Conservation (phyloP, 176 grass and related monocot genomes). For the Calamus simplicifolius region DNA sequence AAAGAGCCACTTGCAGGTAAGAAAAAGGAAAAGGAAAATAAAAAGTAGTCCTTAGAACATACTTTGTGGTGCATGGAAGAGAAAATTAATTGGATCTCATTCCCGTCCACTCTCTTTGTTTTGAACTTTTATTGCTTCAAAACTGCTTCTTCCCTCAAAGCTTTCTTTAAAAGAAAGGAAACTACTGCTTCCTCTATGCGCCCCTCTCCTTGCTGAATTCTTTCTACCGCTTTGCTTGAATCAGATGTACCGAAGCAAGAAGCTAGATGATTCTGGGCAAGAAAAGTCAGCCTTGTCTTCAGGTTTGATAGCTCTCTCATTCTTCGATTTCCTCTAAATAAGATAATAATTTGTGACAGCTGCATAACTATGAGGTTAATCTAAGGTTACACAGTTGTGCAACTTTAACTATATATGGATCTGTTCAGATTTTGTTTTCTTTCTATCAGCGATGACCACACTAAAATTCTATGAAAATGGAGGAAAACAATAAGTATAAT, state of each 20-base stretch:
- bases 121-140: too few species aligned
- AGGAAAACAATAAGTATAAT: too few species aligned
- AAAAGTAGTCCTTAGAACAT: not conserved
- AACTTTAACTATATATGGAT: too few species aligned
- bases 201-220: not conserved
- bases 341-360: too few species aligned
- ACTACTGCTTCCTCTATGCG: not conserved
- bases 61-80: too few species aligned
- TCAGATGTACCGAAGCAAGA: conserved; percentile 99
- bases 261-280: conserved; percentile 55
- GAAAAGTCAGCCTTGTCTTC: conserved; percentile 54
- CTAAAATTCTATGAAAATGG: too few species aligned
- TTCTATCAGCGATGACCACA: too few species aligned
- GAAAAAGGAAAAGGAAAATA: not conserved
- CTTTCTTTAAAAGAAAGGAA: too few species aligned
- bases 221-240: not conserved
- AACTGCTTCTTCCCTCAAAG: too few species aligned
- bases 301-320: conserved; percentile 24
- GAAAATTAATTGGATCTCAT: not conserved
- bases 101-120: not conserved
- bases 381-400: too few species aligned
- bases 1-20: conserved; percentile 97
- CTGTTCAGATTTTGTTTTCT: too few species aligned
- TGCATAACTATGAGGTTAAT: too few species aligned
- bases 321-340: conserved; percentile 1